Base-by-base conservation (phyloP, 441 rosid species). In the Croton laevigatus region DNA sequence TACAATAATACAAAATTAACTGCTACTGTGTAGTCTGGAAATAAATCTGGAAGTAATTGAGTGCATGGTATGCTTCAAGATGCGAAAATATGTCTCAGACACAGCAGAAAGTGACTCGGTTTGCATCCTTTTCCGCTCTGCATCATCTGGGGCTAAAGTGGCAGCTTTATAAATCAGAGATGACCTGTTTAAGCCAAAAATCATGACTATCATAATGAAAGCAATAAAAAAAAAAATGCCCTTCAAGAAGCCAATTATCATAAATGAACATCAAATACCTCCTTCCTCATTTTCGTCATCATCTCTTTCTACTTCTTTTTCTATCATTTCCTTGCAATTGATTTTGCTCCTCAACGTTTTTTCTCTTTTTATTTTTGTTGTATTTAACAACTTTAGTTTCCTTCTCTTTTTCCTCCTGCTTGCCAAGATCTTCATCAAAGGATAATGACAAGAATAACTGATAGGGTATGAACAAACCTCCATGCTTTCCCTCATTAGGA, bases 71-170 rank as follows among this genome's bases (percentile, higher is more conserved):
- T 91, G 89, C 82, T 83, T 93, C 84, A 93, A 81, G 73, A 95
- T 81, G 45, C 98, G 98, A 76, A 95, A 93, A 73, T 88, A 91
- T 16, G 89, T 95, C 85, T 87, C 95, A 70, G 93, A 93, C n/a
- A 95, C 88, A 58, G 93, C 90, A 80, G 97, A 81, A 53, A 95
- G 95, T 59, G 85, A 80, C 68, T 83, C 99, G 4, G 90, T 75
- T 71, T 96, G 98, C 91, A 88, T 89, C 81, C 81, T 84, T 79
- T 81, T 83, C 79, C 74, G 79, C 78, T 96, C 93, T 73, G 20
- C 72, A 54, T 82, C 85, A 81, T 93, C 91, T 7, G 87, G 85
- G 66, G 82, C 80, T 49, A 82, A 86, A 64, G 88, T 75, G 81
- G 81, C 95, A 68, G 94, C 80, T 69, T 79, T 93, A 75, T 88